Conservation (phyloP, 2,329 filamentous ascomycete genomes). For the Lachnellula willkommii region DNA sequence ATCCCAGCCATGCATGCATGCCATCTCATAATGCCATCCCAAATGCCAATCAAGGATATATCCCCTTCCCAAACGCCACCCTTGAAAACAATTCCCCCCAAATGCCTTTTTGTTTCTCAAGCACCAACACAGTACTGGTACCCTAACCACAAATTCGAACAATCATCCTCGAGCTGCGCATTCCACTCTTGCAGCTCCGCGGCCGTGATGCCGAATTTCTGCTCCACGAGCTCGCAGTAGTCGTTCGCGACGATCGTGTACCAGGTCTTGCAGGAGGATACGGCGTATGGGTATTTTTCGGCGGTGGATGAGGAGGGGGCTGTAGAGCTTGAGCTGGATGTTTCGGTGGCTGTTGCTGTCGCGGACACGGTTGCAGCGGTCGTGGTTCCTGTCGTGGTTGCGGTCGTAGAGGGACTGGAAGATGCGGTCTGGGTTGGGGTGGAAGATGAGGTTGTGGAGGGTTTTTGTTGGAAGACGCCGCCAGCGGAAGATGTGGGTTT, state of each 20-base stretch:
- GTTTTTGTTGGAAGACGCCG: too few relatives aligned
- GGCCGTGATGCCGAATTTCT: constrained; percentile 25
- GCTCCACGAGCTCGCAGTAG: constrained; percentile 28
- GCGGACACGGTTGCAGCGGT: not conserved
- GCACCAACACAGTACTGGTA: constrained; percentile 32
- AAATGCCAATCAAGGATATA: too few relatives aligned
- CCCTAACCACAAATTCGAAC: constrained; percentile 34
- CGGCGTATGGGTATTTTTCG: constrained; percentile 2
- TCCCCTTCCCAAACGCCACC: not conserved
- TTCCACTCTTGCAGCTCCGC: constrained; percentile 31
- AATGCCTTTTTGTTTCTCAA: not conserved
- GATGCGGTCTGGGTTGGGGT: not conserved
- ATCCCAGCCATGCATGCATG: not conserved
- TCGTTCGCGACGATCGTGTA: constrained; percentile 7
- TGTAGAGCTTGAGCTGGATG: not conserved
- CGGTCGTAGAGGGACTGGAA: not conserved
- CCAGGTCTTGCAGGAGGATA: not conserved
- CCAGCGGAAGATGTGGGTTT: too few relatives aligned
- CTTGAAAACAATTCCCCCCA: not conserved
- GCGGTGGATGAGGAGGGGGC: not conserved
- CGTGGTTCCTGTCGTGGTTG: not conserved
- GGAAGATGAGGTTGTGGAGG: too few relatives aligned
- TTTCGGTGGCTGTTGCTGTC: not conserved
- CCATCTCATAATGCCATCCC: too few relatives aligned
- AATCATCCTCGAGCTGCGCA: constrained; percentile 27